Evolutionary conservation across 2,329 filamentous ascomycete genomes (phyloP).

Genomic region (Epicoccum nigrum): DNA sequence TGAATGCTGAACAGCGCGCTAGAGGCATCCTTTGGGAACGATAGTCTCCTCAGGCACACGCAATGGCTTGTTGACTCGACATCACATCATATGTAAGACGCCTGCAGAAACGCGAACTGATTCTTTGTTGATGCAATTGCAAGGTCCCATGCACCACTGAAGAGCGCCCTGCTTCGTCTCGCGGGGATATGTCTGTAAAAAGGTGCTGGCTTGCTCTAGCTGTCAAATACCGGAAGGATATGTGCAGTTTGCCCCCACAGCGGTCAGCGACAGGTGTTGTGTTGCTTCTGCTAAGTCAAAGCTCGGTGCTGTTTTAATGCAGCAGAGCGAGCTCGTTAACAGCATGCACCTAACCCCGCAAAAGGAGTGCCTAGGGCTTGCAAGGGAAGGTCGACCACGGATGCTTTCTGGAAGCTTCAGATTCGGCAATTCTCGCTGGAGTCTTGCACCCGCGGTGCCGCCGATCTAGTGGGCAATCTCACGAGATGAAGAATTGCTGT

Average conservation of each 20-base stretch:
- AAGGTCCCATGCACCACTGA: constrained; percentile 19
- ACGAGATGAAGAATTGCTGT: constrained; percentile 16
- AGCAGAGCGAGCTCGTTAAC: constrained; percentile 33
- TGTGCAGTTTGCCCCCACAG: constrained; percentile 19
- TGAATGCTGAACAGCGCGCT: constrained; percentile 32
- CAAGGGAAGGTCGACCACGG: constrained; percentile 38
- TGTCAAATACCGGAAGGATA: constrained; percentile 17
- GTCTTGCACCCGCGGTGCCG: constrained; percentile 22
- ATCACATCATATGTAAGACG: constrained; percentile 26
- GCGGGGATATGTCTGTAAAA: constrained; percentile 11
- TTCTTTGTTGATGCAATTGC: constrained; percentile 19
- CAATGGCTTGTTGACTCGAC: constrained; percentile 27
- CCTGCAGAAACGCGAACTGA: constrained; percentile 32
- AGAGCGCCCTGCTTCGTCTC: constrained; percentile 13
- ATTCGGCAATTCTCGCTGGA: constrained; percentile 11
- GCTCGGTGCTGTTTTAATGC: constrained; percentile 30
- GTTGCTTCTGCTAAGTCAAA: constrained; percentile 31
- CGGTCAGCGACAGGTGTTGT: constrained; percentile 27
- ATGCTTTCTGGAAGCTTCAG: constrained; percentile 27
- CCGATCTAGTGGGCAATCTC: constrained; percentile 29
- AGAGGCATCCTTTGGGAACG: constrained; percentile 29
- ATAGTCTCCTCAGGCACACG: constrained; percentile 34
- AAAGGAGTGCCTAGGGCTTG: constrained; percentile 29
- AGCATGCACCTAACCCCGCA: constrained; percentile 39
- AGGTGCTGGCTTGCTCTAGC: constrained; percentile 30